Evolutionary conservation across 2,329 filamentous ascomycete species (phyloP).

Genomic region (Dothideomycetes sp.): DNA sequence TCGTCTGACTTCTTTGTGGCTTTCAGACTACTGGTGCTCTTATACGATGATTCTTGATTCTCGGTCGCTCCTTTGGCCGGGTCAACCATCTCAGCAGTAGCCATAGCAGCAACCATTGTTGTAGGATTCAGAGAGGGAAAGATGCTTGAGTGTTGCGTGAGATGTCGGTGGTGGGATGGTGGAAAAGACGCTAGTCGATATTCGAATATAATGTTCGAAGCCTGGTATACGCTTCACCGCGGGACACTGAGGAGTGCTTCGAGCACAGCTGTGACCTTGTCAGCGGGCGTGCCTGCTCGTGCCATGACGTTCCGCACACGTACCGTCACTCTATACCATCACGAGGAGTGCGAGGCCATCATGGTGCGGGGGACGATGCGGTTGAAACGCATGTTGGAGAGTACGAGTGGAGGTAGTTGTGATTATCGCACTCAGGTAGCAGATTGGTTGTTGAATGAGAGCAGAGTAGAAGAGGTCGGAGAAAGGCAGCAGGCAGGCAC

Average conservation of each 20-base stretch:
- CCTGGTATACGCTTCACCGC: too few species aligned
- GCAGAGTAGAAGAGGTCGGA: not conserved
- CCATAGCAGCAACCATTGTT: too few species aligned
- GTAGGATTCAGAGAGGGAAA: conserved; percentile 6
- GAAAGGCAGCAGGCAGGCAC: not conserved
- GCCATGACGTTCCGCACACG: not conserved
- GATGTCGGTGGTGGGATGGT: not conserved
- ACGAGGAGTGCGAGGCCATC: conserved; percentile 3
- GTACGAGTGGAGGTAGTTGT: not conserved
- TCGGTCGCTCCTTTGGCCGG: too few species aligned
- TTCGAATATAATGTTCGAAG: not conserved
- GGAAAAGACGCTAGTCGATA: too few species aligned
- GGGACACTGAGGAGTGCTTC: too few species aligned
- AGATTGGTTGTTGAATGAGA: too few species aligned
- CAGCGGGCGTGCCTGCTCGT: not conserved
- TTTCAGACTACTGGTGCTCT: too few species aligned
- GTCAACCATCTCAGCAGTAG: too few species aligned
- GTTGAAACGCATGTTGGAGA: conserved; percentile 7
- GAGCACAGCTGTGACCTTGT: conserved; percentile 4
- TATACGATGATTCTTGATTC: too few species aligned
- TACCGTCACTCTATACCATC: conserved; percentile 9
- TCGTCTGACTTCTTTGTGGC: too few species aligned
- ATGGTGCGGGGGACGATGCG: conserved; percentile 9
- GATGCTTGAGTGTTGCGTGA: conserved; percentile 4
- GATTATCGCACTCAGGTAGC: too few species aligned